These are phyloP conservation scores for Leptomonas seymouri DNA, from an alignment of 208 protist genomes.

Conservation along the genomic window DNA sequence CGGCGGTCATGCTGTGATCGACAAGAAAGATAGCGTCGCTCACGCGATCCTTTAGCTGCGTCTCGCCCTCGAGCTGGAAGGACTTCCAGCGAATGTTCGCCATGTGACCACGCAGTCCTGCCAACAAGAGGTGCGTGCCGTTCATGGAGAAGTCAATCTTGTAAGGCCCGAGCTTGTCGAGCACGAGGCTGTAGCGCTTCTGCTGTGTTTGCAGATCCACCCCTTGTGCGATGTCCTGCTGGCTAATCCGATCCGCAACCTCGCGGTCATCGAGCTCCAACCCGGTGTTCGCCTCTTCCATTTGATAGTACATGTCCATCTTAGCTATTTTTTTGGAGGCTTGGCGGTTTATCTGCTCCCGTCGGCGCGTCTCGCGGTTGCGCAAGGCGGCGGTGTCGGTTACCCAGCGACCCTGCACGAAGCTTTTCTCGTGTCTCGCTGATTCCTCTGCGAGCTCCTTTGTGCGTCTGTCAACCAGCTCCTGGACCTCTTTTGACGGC, in stretches of 20 bases:
- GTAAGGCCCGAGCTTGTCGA: slow-evolving; percentile 96
- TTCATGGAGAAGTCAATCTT: slow-evolving; percentile 93
- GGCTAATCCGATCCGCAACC: slow-evolving; percentile 93
- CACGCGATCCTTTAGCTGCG: slow-evolving; percentile 94
- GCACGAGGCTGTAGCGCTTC: slow-evolving; percentile 94
- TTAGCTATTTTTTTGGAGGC: slow-evolving; percentile 74
- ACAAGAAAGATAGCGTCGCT: slow-evolving; percentile 96
- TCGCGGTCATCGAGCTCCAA: slow-evolving; percentile 87
- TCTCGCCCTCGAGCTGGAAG: slow-evolving; percentile 92
- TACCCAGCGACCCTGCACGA: slow-evolving; percentile 80
- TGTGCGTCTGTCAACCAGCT: slow-evolving; percentile 53
- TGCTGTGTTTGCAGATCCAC: slow-evolving; percentile 94
- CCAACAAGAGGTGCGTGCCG: slow-evolving; percentile 94
- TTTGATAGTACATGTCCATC: slow-evolving; percentile 65
- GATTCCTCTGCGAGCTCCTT: slow-evolving; percentile 51
- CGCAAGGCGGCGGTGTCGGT: slow-evolving; percentile 72
- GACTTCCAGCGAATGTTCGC: slow-evolving; percentile 95
- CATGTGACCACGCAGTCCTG: slow-evolving; percentile 96
- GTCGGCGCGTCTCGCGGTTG: slow-evolving; percentile 54
- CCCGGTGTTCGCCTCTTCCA: slow-evolving; percentile 70
- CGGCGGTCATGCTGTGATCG: slow-evolving; percentile 98
- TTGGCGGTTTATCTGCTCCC: slow-evolving; percentile 57
- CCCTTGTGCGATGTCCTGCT: slow-evolving; percentile 85
- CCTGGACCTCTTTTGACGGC: slow-evolving; percentile 62
- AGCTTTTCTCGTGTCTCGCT: slow-evolving; percentile 47